Conservation (phyloP, 1,284 basidiomycete species). For the Sanghuangporus sanghuang region DNA sequence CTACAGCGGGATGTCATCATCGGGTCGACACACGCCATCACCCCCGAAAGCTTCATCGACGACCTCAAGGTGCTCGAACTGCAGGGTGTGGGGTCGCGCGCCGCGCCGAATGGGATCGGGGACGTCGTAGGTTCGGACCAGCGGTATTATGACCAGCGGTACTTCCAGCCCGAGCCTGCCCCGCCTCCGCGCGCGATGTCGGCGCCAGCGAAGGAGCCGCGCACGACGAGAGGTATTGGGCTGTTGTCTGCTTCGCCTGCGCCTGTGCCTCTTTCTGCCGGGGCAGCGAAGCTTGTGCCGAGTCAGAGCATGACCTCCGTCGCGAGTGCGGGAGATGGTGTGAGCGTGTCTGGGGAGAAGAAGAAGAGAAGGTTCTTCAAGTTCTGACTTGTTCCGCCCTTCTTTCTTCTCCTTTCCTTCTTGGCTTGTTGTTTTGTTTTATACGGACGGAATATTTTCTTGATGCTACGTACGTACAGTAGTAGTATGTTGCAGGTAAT, state of each 20-base stretch:
- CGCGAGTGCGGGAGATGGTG: background rate
- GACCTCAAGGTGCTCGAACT: slow-evolving; percentile 82
- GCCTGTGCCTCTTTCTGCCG: background rate
- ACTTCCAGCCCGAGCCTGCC: slow-evolving; percentile 55
- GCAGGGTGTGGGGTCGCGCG: slow-evolving; percentile 69
- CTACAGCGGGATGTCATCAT: slow-evolving; percentile 89
- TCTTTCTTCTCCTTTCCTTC: background rate
- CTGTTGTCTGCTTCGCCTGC: background rate
- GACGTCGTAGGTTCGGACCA: slow-evolving; percentile 55
- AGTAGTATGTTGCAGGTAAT: no score
- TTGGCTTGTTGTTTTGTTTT: background rate
- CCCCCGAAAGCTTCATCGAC: slow-evolving; percentile 81
- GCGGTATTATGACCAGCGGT: slow-evolving; percentile 74
- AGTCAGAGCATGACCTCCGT: slow-evolving; percentile 10
- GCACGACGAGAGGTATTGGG: background rate
- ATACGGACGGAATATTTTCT: no score
- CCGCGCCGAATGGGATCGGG: slow-evolving; percentile 69
- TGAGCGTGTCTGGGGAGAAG: background rate
- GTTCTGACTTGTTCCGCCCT: background rate
- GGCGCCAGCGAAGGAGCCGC: slow-evolving; percentile 20
- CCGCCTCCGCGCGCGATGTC: slow-evolving; percentile 34
- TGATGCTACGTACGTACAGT: no score
- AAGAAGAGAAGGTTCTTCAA: slow-evolving; percentile 16
- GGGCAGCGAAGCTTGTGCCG: background rate
- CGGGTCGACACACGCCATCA: slow-evolving; percentile 89